These are phyloP conservation scores for Epichloe uncinata DNA, from an alignment of 2,329 filamentous ascomycete genomes.

Conservation along the genomic window DNA sequence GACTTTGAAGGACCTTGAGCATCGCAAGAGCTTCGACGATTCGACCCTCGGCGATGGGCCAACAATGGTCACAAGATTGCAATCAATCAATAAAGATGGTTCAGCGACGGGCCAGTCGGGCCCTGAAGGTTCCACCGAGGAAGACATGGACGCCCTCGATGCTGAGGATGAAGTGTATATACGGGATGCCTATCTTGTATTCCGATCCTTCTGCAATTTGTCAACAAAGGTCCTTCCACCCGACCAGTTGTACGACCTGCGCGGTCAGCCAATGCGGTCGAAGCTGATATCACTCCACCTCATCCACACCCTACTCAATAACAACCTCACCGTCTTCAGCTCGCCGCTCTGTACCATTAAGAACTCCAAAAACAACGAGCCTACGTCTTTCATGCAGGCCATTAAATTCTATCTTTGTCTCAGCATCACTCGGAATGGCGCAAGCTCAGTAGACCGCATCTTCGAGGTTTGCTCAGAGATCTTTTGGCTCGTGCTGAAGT, in stretches of 20 bases:
- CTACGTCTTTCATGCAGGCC: constrained; percentile 83
- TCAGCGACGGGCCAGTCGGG: constrained; percentile 38
- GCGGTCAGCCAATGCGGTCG: constrained; percentile 91
- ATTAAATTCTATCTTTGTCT: constrained; percentile 95
- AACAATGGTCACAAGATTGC: constrained; percentile 52
- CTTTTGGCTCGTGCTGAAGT: constrained; percentile 94
- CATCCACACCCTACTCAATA: constrained; percentile 89
- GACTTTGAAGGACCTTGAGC: constrained; percentile 52
- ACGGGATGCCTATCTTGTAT: constrained; percentile 91
- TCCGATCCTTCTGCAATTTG: constrained; percentile 93
- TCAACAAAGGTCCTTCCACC: constrained; percentile 83
- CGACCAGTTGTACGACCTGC: constrained; percentile 85
- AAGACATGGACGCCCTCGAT: constrained; percentile 47
- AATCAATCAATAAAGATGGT: constrained; percentile 27
- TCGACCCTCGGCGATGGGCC: constrained; percentile 53
- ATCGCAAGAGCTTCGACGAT: constrained; percentile 56
- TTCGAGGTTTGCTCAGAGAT: constrained; percentile 96
- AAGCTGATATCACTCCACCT: constrained; percentile 92
- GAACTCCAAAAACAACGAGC: constrained; percentile 77
- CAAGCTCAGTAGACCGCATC: constrained; percentile 80
- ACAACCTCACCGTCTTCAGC: constrained; percentile 81
- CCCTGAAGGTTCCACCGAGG: constrained; percentile 39
- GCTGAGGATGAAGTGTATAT: constrained; percentile 92
- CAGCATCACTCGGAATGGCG: constrained; percentile 86
- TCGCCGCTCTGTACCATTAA: constrained; percentile 86